Conservation (phyloP, 1,284 basidiomycete genomes). For the Ganoderma boninense region DNA sequence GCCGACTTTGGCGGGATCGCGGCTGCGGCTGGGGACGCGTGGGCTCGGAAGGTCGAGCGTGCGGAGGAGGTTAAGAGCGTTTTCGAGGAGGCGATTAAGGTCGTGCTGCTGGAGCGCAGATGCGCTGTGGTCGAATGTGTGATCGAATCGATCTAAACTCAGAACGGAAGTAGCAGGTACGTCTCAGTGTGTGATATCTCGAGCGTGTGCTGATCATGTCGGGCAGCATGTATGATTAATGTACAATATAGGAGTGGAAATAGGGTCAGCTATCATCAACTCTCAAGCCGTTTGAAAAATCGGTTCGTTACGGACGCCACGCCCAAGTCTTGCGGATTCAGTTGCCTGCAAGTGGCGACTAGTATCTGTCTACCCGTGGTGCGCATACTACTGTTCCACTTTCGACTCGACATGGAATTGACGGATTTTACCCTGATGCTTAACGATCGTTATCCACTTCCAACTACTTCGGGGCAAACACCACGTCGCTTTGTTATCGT, state of each 20-base stretch:
- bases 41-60: constrained; percentile 57
- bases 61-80: constrained; percentile 48
- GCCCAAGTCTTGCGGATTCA: background rate
- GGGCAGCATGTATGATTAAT: background rate
- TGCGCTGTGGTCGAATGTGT: constrained; percentile 71
- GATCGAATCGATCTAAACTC: constrained; percentile 46
- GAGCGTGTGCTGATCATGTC: background rate
- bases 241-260: background rate
- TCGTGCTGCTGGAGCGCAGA: constrained; percentile 64
- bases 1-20: constrained; percentile 72
- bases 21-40: constrained; percentile 70
- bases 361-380: too few relatives aligned
- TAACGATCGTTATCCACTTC: background rate
- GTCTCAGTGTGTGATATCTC: background rate
- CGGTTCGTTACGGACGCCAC: background rate
- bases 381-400: too few relatives aligned
- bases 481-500: background rate
- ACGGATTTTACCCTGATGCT: too few relatives aligned
- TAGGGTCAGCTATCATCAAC: background rate
- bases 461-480: background rate
- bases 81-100: constrained; percentile 58
- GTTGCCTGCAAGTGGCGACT: background rate
- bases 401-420: too few relatives aligned
- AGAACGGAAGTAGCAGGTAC: background rate
- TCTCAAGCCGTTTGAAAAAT: too few relatives aligned